phyloP scores from a whole-genome alignment of 169 alveolate genomes.

The Plasmodium sp. region DNA sequence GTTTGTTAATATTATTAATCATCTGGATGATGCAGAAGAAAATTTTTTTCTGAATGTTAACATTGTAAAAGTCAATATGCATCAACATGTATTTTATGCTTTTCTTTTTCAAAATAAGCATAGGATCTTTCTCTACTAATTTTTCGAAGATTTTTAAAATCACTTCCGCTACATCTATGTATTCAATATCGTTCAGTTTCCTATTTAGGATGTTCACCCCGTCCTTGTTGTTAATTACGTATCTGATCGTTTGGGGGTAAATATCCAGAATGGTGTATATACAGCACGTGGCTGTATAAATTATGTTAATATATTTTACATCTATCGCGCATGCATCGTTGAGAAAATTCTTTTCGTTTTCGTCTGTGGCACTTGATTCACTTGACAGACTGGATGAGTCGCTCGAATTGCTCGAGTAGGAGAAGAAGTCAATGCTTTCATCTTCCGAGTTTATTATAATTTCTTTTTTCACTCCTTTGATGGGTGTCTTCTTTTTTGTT shows the following conservation, averaged over 20 bases:
- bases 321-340: slow-evolving; percentile 43
- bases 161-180: slow-evolving; percentile 74
- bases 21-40: slow-evolving; percentile 74
- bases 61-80: slow-evolving; percentile 75
- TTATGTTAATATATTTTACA: slow-evolving; percentile 62
- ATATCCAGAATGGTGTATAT: slow-evolving; percentile 59
- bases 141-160: slow-evolving; percentile 72
- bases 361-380: slow-evolving; percentile 34
- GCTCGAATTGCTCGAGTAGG: slow-evolving; percentile 17
- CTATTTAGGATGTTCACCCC: slow-evolving; percentile 56
- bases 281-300: slow-evolving; percentile 74
- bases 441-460: slow-evolving; percentile 23
- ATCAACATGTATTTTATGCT: slow-evolving; percentile 74
- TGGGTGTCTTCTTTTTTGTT: neutral
- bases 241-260: slow-evolving; percentile 48
- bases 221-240: slow-evolving; percentile 47
- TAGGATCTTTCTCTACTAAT: slow-evolving; percentile 72
- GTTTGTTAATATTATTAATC: slow-evolving; percentile 70
- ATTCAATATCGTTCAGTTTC: slow-evolving; percentile 73
- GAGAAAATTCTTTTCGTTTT: slow-evolving; percentile 29
- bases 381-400: slow-evolving; percentile 48
- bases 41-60: slow-evolving; percentile 72
- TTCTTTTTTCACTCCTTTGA: neutral
- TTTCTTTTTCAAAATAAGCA: slow-evolving; percentile 70
- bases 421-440: slow-evolving; percentile 11